Conservation (phyloP, 768 basidiomycete genomes). For the Leccinellum luteum region DNA sequence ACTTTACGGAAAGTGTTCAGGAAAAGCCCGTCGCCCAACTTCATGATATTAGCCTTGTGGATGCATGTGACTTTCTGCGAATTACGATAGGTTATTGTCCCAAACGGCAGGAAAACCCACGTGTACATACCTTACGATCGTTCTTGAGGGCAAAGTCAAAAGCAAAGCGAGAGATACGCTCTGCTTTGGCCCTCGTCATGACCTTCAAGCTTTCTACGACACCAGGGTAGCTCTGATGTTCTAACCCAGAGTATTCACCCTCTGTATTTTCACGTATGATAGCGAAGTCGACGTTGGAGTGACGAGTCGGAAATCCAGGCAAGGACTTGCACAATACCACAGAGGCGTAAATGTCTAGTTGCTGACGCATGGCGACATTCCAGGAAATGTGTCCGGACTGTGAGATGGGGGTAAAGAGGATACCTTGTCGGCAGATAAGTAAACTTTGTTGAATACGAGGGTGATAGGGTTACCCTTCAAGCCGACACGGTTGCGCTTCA, state of each 20-base stretch:
- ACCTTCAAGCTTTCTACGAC: constrained; percentile 99
- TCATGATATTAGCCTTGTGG: constrained; percentile 99
- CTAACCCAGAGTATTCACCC: constrained; percentile 98
- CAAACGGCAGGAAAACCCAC: background rate
- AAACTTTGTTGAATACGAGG: background rate
- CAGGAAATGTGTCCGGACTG: constrained; percentile 96
- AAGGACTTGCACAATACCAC: constrained; percentile 98
- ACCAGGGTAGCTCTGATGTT: constrained; percentile 97
- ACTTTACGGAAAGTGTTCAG: constrained; percentile 96
- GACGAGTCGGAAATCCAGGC: constrained; percentile 93
- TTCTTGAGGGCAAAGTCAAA: constrained; percentile 99
- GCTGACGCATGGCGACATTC: constrained; percentile 99
- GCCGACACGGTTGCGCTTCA: constrained; percentile 96
- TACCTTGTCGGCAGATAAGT: constrained; percentile 53
- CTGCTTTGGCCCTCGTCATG: constrained; percentile 91
- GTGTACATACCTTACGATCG: constrained; percentile 76
- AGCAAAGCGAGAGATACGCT: constrained; percentile 94
- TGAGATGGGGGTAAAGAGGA: constrained; percentile 97
- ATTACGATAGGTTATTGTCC: background rate
- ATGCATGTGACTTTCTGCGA: constrained; percentile 96
- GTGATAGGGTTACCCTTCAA: constrained; percentile 73
- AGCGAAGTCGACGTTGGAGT: constrained; percentile 95
- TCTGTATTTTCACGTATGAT: constrained; percentile 99
- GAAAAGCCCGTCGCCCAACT: constrained; percentile 98
- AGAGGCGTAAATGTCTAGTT: constrained; percentile 98